These are phyloP conservation scores for Cladorrhinum sp. DNA, from an alignment of 2,329 filamentous ascomycete species.

Conservation along the genomic window DNA sequence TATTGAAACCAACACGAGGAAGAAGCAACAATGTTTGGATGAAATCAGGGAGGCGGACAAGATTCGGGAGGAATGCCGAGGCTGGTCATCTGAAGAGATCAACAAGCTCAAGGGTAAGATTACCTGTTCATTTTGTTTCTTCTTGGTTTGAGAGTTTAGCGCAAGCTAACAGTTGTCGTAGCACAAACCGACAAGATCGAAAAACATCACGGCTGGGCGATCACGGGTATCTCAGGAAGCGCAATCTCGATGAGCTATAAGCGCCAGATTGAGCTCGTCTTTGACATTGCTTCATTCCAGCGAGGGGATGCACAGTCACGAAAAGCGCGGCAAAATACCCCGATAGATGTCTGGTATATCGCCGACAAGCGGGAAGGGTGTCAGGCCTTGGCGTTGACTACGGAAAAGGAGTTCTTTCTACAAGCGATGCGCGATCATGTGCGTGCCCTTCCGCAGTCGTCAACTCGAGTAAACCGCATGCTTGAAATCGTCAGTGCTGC, in stretches of 20 bases:
- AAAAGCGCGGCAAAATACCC: slow-evolving; percentile 31
- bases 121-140: not conserved
- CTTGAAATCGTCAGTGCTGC: slow-evolving; percentile 56
- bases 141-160: not conserved
- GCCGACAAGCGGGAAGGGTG: slow-evolving; percentile 54
- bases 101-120: slow-evolving; percentile 68
- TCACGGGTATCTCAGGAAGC: slow-evolving; percentile 60
- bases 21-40: slow-evolving; percentile 65
- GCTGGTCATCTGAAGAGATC: slow-evolving; percentile 84
- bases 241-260: slow-evolving; percentile 71
- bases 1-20: slow-evolving; percentile 60
- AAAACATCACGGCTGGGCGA: slow-evolving; percentile 65
- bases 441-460: slow-evolving; percentile 57
- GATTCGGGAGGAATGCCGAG: slow-evolving; percentile 80
- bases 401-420: slow-evolving; percentile 72
- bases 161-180: slow-evolving; percentile 41
- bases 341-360: slow-evolving; percentile 68
- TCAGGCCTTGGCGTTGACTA: slow-evolving; percentile 54
- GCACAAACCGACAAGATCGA: slow-evolving; percentile 65
- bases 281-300: slow-evolving; percentile 63
- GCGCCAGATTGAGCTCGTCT: slow-evolving; percentile 69
- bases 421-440: slow-evolving; percentile 68
- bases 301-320: slow-evolving; percentile 20
- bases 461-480: slow-evolving; percentile 55
- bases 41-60: slow-evolving; percentile 82